These are phyloP conservation scores for Firmiana major DNA, from an alignment of 345 rosid species.

Conservation along the genomic window DNA sequence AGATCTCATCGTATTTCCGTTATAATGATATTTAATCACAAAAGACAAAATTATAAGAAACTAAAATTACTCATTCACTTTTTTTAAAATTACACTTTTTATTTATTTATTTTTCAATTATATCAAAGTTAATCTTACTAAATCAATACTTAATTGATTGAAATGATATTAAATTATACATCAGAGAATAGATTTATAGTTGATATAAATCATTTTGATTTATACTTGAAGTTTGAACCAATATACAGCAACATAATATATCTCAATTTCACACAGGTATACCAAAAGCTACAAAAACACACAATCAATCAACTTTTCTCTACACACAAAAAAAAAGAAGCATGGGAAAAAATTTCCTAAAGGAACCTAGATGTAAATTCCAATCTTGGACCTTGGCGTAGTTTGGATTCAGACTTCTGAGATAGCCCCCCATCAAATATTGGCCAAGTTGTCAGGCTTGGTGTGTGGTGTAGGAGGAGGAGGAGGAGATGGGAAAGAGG, in stretches of 20 bases:
- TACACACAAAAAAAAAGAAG: too few species aligned
- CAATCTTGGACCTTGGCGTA: background rate
- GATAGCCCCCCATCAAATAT: constrained; percentile 11
- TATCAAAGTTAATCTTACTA: too few species aligned
- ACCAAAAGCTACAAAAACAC: background rate
- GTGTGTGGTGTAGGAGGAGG: background rate
- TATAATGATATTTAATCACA: too few species aligned
- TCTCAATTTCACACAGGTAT: background rate
- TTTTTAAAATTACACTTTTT: too few species aligned
- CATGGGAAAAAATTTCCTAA: too few species aligned
- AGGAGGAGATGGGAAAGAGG: constrained; percentile 14
- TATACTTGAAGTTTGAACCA: background rate
- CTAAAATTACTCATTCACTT: too few species aligned
- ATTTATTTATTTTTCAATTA: too few species aligned
- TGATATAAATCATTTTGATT: background rate
- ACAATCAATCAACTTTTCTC: background rate
- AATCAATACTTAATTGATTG: too few species aligned
- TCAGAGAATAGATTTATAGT: background rate
- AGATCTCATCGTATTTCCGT: too few species aligned
- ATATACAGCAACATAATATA: background rate
- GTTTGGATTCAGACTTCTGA: background rate
- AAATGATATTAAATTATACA: background rate
- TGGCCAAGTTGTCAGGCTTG: constrained; percentile 24
- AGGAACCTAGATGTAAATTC: background rate
- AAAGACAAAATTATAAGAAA: too few species aligned